Evolutionary conservation across 345 rosid genomes (phyloP), one percentile per base, ranked within the genome.

Genomic region (Diplotaxis tenuifolia): DNA sequence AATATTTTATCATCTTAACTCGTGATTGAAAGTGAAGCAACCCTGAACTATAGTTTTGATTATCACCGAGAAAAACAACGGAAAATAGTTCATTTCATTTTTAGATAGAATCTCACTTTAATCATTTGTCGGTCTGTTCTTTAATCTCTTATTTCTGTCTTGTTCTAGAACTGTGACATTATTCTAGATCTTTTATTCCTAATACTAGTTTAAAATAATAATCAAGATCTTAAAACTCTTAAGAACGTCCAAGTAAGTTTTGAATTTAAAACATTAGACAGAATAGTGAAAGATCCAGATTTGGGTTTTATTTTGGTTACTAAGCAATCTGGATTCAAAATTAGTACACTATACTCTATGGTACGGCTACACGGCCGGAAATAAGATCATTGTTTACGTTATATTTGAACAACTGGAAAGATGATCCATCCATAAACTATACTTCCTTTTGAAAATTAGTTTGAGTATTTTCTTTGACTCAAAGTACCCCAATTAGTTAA

Each of bases 211-310:
- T 16, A 25, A 11, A 20, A 34, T 23, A 50, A 60, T 19, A 36
- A 62, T n/a, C 7, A 42, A 14, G 18, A 14, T 42, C 7, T n/a
- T 42, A 42, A 42, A 42, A 42, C 50, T 42, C 50, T 42, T 42
- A 42, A n/a, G 18, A 16, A 3, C n/a, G 69, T 53, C 73, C 62
- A 36, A 49, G 36, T 22, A 67, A 60, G 55, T 60, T 59, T 49
- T 49, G 29, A 18, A 59, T 58, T 45, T 32, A 18, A 60, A n/a
- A 12, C 54, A 20, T 19, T 25, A 52, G 20, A 29, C 25, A n/a
- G n/a, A n/a, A n/a, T n/a, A n/a, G n/a, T n/a, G n/a, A n/a, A n/a
- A n/a, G n/a, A n/a, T n/a, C n/a, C n/a, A n/a, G n/a, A n/a, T n/a
- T n/a, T n/a, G n/a, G n/a, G n/a, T n/a, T n/a, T n/a, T n/a, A n/a